phyloP scores from a whole-genome alignment of 1,284 basidiomycete genomes.

The Lignosus rhinocerotis region DNA sequence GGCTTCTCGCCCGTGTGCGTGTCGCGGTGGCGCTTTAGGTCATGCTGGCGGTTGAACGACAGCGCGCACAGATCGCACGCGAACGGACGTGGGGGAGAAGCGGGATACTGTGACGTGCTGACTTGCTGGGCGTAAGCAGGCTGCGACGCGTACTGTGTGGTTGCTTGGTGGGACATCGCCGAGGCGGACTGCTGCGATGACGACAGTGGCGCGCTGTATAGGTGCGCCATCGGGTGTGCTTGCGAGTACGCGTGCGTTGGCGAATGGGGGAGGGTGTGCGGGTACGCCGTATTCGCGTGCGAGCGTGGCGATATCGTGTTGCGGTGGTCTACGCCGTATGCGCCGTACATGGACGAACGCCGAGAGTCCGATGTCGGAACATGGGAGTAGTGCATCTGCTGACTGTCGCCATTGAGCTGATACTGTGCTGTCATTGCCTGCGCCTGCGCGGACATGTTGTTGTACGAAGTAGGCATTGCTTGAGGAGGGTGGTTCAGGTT shows the following conservation, averaged over 20 bases:
- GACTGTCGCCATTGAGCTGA: slow-evolving; percentile 21
- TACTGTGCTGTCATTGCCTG: slow-evolving; percentile 26
- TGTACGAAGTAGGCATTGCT: slow-evolving; percentile 27
- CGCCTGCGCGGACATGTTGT: slow-evolving; percentile 24
- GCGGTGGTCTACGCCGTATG: slow-evolving; percentile 25
- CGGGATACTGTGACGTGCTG: slow-evolving; percentile 52
- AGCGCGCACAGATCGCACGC: slow-evolving; percentile 78
- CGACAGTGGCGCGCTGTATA: slow-evolving; percentile 26
- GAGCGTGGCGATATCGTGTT: slow-evolving; percentile 10
- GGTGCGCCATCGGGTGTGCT: slow-evolving; percentile 24
- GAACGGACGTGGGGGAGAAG: slow-evolving; percentile 69
- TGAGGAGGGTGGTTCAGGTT: slow-evolving; percentile 23
- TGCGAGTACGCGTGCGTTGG: slow-evolving; percentile 32
- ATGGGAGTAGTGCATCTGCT: slow-evolving; percentile 28
- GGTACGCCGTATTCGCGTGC: slow-evolving; percentile 2
- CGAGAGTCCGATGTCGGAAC: slow-evolving; percentile 26
- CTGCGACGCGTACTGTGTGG: slow-evolving; percentile 29
- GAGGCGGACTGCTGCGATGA: slow-evolving; percentile 26
- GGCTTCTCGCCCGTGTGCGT: slow-evolving; percentile 82
- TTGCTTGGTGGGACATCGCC: slow-evolving; percentile 27
- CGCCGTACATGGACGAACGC: slow-evolving; percentile 25
- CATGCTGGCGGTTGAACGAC: slow-evolving; percentile 81
- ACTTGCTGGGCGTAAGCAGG: slow-evolving; percentile 32
- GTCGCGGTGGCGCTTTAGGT: slow-evolving; percentile 77
- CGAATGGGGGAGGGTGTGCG: slow-evolving; percentile 19